Base-by-base conservation (phyloP, 2,329 filamentous ascomycete genomes). In the Fusarium verrucosum region DNA sequence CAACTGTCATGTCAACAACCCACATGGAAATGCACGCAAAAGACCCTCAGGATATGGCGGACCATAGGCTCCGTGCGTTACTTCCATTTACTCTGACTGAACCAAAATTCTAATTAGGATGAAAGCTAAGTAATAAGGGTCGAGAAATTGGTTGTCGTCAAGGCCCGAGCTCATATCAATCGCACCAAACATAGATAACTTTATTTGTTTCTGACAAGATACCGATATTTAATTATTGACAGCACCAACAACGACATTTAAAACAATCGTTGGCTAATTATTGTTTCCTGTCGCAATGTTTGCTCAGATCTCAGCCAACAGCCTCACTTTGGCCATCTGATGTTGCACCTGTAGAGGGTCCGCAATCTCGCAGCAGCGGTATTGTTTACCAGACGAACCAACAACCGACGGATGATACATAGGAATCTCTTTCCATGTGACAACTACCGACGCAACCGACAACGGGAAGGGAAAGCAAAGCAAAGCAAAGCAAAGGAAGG, bases 361-460 rank as follows among this genome's bases (percentile, higher is more conserved):
- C 38, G 40, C 52, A 47, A 50, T 50, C 33, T 36, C 49, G 23
- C 41, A 37, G 23, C 41, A 37, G 13, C 25, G 42, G 43, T 52
- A 37, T 35, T 17, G 32, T 33, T n/a, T 45, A 30, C 43, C 38
- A 53, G 41, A 56, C 54, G 46, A 41, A 32, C n/a, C n/a, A n/a
- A n/a, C n/a, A n/a, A n/a, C n/a, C n/a, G n/a, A n/a, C n/a, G n/a
- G n/a, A n/a, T n/a, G n/a, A n/a, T n/a, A n/a, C 14, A 36, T 49
- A 23, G n/a, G n/a, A n/a, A 35, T 20, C 25, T 11, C 26, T n/a
- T 52, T 43, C 53, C 23, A 42, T 35, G 42, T 45, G 42, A 58
- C 55, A 72, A 68, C 69, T 72, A 71, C 70, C 69, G 70, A 46
- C 46, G 46, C n/a, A n/a, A n/a, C n/a, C n/a, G n/a, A n/a, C n/a